Evolutionary conservation across 257 asterid genomes (phyloP).

Genomic region (Nicotiana otophora): DNA sequence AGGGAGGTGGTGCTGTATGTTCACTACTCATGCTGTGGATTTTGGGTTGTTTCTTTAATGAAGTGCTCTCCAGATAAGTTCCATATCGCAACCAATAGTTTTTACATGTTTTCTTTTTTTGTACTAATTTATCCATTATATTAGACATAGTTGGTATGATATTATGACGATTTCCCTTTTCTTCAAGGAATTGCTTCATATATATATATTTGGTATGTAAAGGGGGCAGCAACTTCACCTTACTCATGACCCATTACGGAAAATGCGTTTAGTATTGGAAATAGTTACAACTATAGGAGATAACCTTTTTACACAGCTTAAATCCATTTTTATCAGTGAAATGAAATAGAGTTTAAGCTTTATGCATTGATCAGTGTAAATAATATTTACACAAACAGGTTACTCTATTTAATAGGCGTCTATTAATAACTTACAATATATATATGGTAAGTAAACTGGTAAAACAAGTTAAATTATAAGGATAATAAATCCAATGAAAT

Average conservation of each 20-base stretch:
- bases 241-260: background rate
- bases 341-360: too few relatives aligned
- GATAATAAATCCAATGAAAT: too few relatives aligned
- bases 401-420: too few relatives aligned
- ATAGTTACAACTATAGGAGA: too few relatives aligned
- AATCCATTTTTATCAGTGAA: too few relatives aligned
- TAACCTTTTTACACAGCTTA: too few relatives aligned
- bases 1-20: background rate
- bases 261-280: background rate
- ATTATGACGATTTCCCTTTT: background rate
- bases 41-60: background rate
- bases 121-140: background rate
- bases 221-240: background rate
- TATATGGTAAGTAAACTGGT: too few relatives aligned
- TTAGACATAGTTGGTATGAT: background rate
- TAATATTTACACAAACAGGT: too few relatives aligned
- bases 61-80: conserved; percentile 20
- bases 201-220: background rate
- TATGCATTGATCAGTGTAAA: too few relatives aligned
- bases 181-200: conserved; percentile 13
- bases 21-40: background rate
- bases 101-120: background rate
- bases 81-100: background rate
- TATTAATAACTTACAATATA: too few relatives aligned
- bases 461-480: too few relatives aligned